A percentile compares a stretch with the other conserved stretches of the same genome.
phyloP scores from a whole-genome alignment of 202 grass and related monocot genomes.

The Schoenoplectus tabernaemontani region DNA sequence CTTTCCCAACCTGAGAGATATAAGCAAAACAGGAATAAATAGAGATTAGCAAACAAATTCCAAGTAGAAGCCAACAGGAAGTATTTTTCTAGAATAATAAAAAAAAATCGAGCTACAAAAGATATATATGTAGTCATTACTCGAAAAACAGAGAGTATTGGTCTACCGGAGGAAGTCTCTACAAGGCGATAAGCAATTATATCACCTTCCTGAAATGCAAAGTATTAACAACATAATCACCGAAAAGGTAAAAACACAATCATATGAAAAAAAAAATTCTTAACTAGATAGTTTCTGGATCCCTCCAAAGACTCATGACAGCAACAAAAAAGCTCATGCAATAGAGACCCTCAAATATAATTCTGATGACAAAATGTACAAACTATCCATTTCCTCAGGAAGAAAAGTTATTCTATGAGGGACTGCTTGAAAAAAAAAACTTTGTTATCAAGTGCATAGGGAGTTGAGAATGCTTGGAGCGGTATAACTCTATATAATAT shows the following conservation, averaged over 20 bases:
- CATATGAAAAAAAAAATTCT: neutral
- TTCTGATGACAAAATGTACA: neutral
- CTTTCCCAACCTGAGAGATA: conserved; percentile 16
- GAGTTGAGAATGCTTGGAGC: neutral
- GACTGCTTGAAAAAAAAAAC: too few species aligned
- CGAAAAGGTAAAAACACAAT: neutral
- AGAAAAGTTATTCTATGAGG: neutral
- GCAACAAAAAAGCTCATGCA: neutral
- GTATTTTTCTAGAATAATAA: neutral
- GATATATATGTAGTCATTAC: neutral
- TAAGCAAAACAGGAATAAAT: neutral
- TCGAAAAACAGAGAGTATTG: conserved; percentile 5
- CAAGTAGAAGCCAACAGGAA: neutral
- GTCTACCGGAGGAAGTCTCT: conserved; percentile 14
- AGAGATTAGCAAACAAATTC: neutral
- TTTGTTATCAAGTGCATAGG: neutral
- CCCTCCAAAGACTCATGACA: neutral
- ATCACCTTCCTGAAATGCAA: conserved; percentile 21
- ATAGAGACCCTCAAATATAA: neutral
- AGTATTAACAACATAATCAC: neutral
- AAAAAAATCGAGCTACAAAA: too few species aligned
- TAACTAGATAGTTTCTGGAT: neutral
- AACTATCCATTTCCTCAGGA: neutral
- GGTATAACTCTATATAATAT: neutral
- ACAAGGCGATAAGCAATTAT: conserved; percentile 20